Percentiles rank a stretch among this genome's conserved stretches.
Evolutionary conservation across 1,284 basidiomycete species (phyloP).

Genomic region (Marasmius sp.): DNA sequence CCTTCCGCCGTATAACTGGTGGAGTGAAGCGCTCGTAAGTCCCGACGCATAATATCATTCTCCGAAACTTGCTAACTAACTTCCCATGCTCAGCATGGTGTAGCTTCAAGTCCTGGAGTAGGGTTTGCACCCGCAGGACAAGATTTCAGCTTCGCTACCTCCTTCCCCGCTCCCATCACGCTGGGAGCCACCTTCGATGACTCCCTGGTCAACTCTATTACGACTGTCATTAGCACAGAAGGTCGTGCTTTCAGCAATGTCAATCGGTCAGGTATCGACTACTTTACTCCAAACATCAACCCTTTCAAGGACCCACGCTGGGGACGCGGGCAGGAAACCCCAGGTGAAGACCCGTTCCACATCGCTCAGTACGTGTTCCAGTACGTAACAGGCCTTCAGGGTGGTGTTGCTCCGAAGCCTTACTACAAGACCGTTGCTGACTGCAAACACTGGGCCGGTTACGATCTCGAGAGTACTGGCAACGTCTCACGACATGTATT

Average conservation of each 20-base stretch:
- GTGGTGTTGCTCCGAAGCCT: slow-evolving; percentile 50
- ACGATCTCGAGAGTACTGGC: slow-evolving; percentile 56
- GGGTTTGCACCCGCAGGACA: slow-evolving; percentile 43
- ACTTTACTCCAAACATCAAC: slow-evolving; percentile 60
- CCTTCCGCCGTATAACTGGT: slow-evolving; percentile 53
- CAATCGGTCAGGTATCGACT: slow-evolving; percentile 46
- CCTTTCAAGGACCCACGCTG: slow-evolving; percentile 62
- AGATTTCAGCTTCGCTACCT: slow-evolving; percentile 54
- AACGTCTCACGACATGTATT: slow-evolving; percentile 48
- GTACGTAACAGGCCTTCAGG: slow-evolving; percentile 54
- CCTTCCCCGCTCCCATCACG: slow-evolving; percentile 78
- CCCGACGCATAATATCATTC: neutral
- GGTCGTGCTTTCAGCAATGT: slow-evolving; percentile 57
- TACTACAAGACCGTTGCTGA: slow-evolving; percentile 52
- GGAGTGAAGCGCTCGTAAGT: slow-evolving; percentile 51
- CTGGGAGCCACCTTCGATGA: slow-evolving; percentile 88
- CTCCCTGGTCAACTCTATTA: slow-evolving; percentile 45
- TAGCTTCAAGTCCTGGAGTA: slow-evolving; percentile 51
- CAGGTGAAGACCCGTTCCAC: slow-evolving; percentile 58
- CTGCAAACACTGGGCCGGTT: slow-evolving; percentile 60
- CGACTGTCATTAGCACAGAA: slow-evolving; percentile 51
- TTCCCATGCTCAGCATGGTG: slow-evolving; percentile 42
- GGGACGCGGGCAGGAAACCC: slow-evolving; percentile 62
- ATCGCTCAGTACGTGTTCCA: slow-evolving; percentile 52
- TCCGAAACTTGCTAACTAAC: neutral